These are phyloP conservation scores for Colletotrichum sp. DNA, from an alignment of 2,329 filamentous ascomycete genomes.

Conservation along the genomic window DNA sequence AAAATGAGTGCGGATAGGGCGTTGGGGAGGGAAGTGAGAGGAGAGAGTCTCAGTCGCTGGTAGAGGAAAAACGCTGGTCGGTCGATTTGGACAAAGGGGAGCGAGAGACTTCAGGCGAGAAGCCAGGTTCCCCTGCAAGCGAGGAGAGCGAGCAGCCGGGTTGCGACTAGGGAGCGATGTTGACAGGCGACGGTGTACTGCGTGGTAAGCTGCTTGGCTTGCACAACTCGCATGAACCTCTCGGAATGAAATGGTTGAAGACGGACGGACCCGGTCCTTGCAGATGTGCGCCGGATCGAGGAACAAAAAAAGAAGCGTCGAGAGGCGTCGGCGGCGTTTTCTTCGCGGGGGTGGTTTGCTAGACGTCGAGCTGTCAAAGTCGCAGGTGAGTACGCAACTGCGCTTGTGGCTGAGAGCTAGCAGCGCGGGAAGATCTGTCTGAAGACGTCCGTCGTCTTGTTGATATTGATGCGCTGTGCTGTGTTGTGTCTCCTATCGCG, in stretches of 20 bases:
- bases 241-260: not conserved
- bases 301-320: not conserved
- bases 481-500: not conserved
- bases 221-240: constrained; percentile 14
- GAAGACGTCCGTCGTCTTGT: not conserved
- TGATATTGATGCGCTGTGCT: not conserved
- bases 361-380: constrained; percentile 16
- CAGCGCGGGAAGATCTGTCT: not conserved
- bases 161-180: not conserved
- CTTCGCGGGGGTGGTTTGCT: not conserved
- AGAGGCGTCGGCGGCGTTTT: not conserved
- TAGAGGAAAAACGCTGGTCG: not conserved
- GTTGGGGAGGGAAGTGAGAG: not conserved
- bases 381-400: constrained; percentile 4
- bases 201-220: not conserved
- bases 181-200: constrained; percentile 2
- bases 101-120: constrained; percentile 8
- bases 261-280: not conserved
- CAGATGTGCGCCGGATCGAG: constrained; percentile 7
- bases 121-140: constrained; percentile 15
- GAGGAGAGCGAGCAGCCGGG: constrained; percentile 1
- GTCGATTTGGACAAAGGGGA: constrained; percentile 6
- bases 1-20: not conserved
- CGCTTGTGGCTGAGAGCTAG: constrained; percentile 15
- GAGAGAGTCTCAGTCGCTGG: not conserved